phyloP scores from a whole-genome alignment of 768 basidiomycete species.

The Myochromella boudieri region DNA sequence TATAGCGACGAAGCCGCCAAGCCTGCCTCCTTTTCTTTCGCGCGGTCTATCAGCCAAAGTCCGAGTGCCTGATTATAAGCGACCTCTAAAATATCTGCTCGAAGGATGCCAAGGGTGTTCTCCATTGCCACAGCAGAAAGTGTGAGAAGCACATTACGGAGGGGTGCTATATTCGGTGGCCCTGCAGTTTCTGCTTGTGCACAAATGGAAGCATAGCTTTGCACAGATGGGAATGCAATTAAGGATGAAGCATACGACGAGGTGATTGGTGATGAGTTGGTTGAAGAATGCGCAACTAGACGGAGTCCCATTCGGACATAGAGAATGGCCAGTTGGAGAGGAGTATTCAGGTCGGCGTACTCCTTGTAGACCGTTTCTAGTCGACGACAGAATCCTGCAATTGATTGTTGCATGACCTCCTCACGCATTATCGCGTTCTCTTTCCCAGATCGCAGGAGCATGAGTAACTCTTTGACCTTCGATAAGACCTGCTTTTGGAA shows the following conservation, averaged over 20 bases:
- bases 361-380: slow-evolving; percentile 66
- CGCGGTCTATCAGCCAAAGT: slow-evolving; percentile 84
- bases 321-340: slow-evolving; percentile 65
- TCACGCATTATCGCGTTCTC: slow-evolving; percentile 51
- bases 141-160: slow-evolving; percentile 44
- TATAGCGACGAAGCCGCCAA: slow-evolving; percentile 75
- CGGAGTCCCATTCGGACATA: slow-evolving; percentile 75
- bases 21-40: slow-evolving; percentile 63
- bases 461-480: slow-evolving; percentile 44
- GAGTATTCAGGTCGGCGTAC: slow-evolving; percentile 66
- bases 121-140: slow-evolving; percentile 50
- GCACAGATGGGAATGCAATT: slow-evolving; percentile 54
- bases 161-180: slow-evolving; percentile 30
- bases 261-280: slow-evolving; percentile 20
- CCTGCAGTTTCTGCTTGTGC: slow-evolving; percentile 22
- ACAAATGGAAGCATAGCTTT: slow-evolving; percentile 38
- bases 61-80: slow-evolving; percentile 69
- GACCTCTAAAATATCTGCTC: slow-evolving; percentile 39
- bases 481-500: slow-evolving; percentile 64
- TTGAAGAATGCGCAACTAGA: slow-evolving; percentile 30
- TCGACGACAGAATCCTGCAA: slow-evolving; percentile 75
- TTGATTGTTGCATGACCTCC: slow-evolving; percentile 73
- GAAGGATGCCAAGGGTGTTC: slow-evolving; percentile 36
- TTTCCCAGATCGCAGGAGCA: slow-evolving; percentile 34
- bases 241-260: slow-evolving; percentile 30